Percentiles rank a stretch among this genome's conserved stretches.
phyloP scores from a whole-genome alignment of 768 basidiomycete species.

The Tylopilus subfusipes region DNA sequence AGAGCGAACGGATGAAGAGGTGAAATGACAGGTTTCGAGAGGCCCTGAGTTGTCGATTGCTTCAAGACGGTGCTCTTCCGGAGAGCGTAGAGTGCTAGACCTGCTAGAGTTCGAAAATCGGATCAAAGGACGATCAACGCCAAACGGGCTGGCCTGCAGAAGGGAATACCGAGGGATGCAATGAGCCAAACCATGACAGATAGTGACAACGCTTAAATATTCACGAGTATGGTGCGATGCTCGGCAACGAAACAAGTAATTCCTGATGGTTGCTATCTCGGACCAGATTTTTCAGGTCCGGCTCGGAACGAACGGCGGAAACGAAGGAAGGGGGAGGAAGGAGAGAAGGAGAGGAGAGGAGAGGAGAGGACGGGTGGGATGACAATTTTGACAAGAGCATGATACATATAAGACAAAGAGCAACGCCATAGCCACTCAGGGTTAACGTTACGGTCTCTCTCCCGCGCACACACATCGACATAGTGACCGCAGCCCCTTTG shows the following conservation, averaged over 20 bases:
- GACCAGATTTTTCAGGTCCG: not conserved
- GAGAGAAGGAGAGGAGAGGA: not conserved
- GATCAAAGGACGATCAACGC: slow-evolving; percentile 66
- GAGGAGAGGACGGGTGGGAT: not conserved
- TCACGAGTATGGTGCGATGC: not conserved
- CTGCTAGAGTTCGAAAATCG: slow-evolving; percentile 38
- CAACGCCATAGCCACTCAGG: not conserved
- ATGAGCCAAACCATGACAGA: not conserved
- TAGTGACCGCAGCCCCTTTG: not conserved
- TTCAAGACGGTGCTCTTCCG: slow-evolving; percentile 40
- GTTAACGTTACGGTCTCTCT: too few relatives aligned
- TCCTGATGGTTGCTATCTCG: slow-evolving; percentile 7
- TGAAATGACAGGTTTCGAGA: slow-evolving; percentile 1
- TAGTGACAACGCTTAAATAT: slow-evolving; percentile 11
- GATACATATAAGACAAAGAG: not conserved
- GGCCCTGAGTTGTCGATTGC: slow-evolving; percentile 12
- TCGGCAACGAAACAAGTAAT: not conserved
- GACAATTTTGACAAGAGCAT: not conserved
- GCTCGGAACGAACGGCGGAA: not conserved
- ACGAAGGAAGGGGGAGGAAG: not conserved
- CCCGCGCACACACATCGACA: not conserved
- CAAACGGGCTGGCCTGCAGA: slow-evolving; percentile 47
- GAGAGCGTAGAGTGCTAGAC: slow-evolving; percentile 48
- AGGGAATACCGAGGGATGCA: not conserved
- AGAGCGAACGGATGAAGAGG: not conserved